Evolutionary conservation across 192 early-diverging fungal genomes (phyloP), one percentile per base, ranked within the genome.

Genomic region (Podila epigama): DNA sequence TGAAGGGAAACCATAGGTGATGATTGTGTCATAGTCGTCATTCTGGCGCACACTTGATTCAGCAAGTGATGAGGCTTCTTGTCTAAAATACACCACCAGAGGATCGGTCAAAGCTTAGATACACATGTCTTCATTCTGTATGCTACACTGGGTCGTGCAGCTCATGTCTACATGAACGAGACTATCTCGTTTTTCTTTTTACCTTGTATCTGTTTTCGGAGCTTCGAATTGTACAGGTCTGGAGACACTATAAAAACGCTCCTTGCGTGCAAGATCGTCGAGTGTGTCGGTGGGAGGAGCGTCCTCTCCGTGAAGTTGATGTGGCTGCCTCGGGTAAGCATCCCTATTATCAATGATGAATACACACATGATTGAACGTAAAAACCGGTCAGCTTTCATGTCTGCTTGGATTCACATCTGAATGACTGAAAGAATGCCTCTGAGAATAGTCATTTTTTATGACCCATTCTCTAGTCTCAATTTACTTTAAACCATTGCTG

Each of bases 1-100:
- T 1, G 62, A 32, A 20, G 71, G 65, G 41, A 75, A 75, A 5
- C 71, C 71, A 58, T 75, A 75, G 6, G 71, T 67, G 36, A 75
- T 75, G 29, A 75, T 67, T 0, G 71, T 51, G 13, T 75, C 65
- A 34, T 41, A 67, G 0, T 15, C n/a, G 0, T 57, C 29, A 10
- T 57, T 58, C 2, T 35, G 7, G 8, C 27, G 25, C 7, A 15
- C 15, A 15, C 27, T 25, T 39, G 66, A 12, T 36, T 31, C 33
- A 25, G 18, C 25, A 56, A 31, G 25, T 36, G 29, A 32, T 11
- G n/a, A 18, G 9, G 15, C 27, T 25, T 27, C 53, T 11, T 40
- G 33, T 34, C 34, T 33, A 6, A 54, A 5, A n/a, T 55, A 16
- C 3, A n/a, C 28, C 33, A 22, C 8, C n/a, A 10, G 51, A 31